These are phyloP conservation scores for Infundibulicybe gibba DNA, from an alignment of 768 basidiomycete species.

Conservation along the genomic window DNA sequence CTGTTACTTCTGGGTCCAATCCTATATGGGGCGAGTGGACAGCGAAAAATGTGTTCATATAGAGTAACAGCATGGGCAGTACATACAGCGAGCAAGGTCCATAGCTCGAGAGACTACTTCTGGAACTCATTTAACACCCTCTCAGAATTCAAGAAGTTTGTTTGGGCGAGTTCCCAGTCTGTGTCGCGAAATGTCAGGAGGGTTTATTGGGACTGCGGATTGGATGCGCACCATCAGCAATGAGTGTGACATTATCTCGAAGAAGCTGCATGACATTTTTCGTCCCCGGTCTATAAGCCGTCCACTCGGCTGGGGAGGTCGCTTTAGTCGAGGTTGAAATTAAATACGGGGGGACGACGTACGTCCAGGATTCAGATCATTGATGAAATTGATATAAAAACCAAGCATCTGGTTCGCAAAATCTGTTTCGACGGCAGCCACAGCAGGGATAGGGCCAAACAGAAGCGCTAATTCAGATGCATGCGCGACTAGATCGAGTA, in stretches of 20 bases:
- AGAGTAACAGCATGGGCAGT: no score
- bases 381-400: conserved; percentile 55
- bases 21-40: no score
- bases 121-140: conserved; percentile 41
- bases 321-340: background rate
- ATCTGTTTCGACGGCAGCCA: conserved; percentile 31
- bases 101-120: conserved; percentile 23
- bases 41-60: no score
- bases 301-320: conserved; percentile 39
- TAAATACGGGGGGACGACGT: conserved; percentile 10
- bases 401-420: conserved; percentile 47
- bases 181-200: background rate
- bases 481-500: conserved; percentile 36
- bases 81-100: no score
- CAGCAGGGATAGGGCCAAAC: conserved; percentile 41
- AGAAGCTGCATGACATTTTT: conserved; percentile 44
- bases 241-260: conserved; percentile 48
- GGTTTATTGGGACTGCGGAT: background rate
- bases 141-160: conserved; percentile 35
- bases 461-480: conserved; percentile 44
- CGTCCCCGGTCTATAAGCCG: conserved; percentile 29
- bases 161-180: conserved; percentile 42
- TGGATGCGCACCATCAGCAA: conserved; percentile 43
- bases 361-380: conserved; percentile 56
- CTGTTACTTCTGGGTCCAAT: no score